Percentiles rank a stretch among this genome's conserved stretches.
Conservation (phyloP, 2,329 filamentous ascomycete species). For the Huntiella moniliformis region DNA sequence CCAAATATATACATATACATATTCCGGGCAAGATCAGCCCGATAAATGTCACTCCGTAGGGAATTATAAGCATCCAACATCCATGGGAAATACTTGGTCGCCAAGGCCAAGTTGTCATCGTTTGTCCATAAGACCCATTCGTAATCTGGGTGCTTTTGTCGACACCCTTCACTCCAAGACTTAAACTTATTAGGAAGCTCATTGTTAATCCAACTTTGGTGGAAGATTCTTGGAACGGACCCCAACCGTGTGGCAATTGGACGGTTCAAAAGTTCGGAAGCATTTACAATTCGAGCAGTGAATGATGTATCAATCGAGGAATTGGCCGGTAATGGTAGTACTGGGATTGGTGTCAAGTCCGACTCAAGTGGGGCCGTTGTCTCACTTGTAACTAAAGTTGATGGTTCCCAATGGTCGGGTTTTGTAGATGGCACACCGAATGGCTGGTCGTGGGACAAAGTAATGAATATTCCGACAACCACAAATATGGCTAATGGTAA, state of each 20-base stretch:
- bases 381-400: not conserved
- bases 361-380: not conserved
- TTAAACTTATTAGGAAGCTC: constrained; percentile 16
- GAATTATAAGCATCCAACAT: constrained; percentile 16
- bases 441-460: constrained; percentile 1
- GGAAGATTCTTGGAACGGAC: constrained; percentile 21
- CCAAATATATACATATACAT: constrained; percentile 22
- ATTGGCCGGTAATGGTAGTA: not conserved
- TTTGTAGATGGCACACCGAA: not conserved
- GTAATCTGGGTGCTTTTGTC: constrained; percentile 17
- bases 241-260: constrained; percentile 9
- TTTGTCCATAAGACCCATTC: constrained; percentile 22
- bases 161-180: constrained; percentile 18
- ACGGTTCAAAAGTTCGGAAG: constrained; percentile 7
- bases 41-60: constrained; percentile 18
- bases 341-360: not conserved
- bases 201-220: constrained; percentile 16
- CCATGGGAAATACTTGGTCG: constrained; percentile 18
- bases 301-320: not conserved
- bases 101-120: constrained; percentile 19
- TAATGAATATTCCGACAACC: constrained; percentile 1
- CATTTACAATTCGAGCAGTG: constrained; percentile 2
- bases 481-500: not conserved
- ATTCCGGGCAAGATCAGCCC: constrained; percentile 18
- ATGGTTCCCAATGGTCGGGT: constrained; percentile 1